Evolutionary conservation across 805 yeast species (phyloP).

Genomic region (Candida sanyiensis): DNA sequence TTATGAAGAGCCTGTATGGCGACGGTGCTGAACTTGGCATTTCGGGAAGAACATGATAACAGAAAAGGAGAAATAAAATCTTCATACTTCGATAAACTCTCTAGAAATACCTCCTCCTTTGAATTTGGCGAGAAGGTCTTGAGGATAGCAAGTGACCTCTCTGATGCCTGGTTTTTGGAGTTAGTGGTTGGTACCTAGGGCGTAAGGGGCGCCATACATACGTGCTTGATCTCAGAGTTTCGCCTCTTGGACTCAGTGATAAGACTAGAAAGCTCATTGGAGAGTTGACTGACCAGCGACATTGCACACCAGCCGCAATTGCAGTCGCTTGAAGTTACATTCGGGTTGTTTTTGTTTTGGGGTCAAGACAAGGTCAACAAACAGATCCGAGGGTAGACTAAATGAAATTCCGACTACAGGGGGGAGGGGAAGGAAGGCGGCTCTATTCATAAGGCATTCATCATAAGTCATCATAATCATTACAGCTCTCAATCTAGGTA

Average conservation of each 20-base stretch:
- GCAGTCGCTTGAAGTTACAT: neutral
- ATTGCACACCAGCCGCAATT: constrained; percentile 28
- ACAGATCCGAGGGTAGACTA: constrained; percentile 1
- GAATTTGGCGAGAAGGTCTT: constrained; percentile 29
- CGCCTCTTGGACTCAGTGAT: constrained; percentile 68
- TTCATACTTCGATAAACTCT: constrained; percentile 38
- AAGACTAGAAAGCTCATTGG: constrained; percentile 53
- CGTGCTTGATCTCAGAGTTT: constrained; percentile 60
- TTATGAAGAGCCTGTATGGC: constrained; percentile 69
- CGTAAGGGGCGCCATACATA: too few species aligned
- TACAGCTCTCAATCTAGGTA: neutral
- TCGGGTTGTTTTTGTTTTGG: neutral
- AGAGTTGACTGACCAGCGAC: constrained; percentile 44
- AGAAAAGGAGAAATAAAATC: constrained; percentile 65
- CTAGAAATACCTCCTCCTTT: constrained; percentile 27
- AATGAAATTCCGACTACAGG: constrained; percentile 1
- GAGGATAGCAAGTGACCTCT: constrained; percentile 43
- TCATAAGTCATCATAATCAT: constrained; percentile 3
- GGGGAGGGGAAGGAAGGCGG: too few species aligned
- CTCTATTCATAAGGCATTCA: too few species aligned
- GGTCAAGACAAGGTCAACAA: too few species aligned
- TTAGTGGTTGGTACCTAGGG: neutral
- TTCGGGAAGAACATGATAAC: constrained; percentile 66
- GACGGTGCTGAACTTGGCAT: constrained; percentile 64
- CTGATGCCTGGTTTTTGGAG: constrained; percentile 30